These are phyloP conservation scores for Naematelia encephala DNA, from an alignment of 768 basidiomycete species.

Conservation along the genomic window DNA sequence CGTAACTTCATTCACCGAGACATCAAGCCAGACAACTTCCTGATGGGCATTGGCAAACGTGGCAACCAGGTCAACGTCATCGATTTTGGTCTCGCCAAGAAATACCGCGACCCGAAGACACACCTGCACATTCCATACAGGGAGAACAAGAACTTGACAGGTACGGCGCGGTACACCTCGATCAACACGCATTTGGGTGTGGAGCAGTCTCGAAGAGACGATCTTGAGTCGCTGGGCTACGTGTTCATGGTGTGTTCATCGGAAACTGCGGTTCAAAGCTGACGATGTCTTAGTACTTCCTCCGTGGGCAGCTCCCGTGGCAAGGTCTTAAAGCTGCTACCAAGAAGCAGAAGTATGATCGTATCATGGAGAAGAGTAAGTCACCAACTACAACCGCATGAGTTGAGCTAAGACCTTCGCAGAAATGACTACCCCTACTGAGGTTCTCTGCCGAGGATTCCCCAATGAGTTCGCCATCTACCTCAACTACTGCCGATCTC, in stretches of 20 bases:
- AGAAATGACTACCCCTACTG: constrained; percentile 83
- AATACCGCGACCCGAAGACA: constrained; percentile 99
- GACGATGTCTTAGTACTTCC: constrained; percentile 66
- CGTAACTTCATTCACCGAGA: constrained; percentile 93
- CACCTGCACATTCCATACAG: constrained; percentile 99
- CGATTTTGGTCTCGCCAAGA: constrained; percentile 79
- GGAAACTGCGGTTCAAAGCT: neutral
- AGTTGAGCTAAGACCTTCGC: constrained; percentile 10
- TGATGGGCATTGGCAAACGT: constrained; percentile 98
- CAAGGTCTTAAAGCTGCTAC: constrained; percentile 99
- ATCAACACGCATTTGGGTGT: constrained; percentile 99
- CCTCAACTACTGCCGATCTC: constrained; percentile 96
- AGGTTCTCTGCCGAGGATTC: constrained; percentile 97
- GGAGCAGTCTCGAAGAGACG: constrained; percentile 93
- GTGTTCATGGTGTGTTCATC: constrained; percentile 69
- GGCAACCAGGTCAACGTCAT: constrained; percentile 96
- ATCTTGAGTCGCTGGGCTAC: constrained; percentile 96
- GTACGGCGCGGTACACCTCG: constrained; percentile 97
- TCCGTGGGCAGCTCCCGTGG: constrained; percentile 96
- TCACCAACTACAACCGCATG: constrained; percentile 3
- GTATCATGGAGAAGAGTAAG: constrained; percentile 97
- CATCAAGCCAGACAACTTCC: constrained; percentile 98
- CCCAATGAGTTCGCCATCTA: constrained; percentile 99
- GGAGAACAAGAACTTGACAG: constrained; percentile 99
- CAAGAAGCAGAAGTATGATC: constrained; percentile 99